Evolutionary conservation across 1,284 basidiomycete genomes (phyloP).

Genomic region (Mycosarcoma mackinlayi): DNA sequence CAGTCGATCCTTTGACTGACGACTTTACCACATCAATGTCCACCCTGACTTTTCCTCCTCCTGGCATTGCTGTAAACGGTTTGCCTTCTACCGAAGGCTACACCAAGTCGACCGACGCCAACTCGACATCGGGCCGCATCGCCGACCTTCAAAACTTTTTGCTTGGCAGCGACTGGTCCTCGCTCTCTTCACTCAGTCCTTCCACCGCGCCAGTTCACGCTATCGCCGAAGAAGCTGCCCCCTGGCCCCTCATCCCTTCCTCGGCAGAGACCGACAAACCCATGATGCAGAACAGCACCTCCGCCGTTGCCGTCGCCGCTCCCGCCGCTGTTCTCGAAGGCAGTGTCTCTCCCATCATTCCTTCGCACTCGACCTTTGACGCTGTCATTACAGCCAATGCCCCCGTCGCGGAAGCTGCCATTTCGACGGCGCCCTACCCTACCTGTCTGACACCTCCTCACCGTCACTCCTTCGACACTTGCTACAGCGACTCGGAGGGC

Average conservation of each 20-base stretch:
- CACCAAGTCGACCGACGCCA: constrained; percentile 21
- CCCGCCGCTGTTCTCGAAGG: not conserved
- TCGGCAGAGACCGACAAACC: constrained; percentile 25
- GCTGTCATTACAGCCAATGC: not conserved
- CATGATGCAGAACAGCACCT: not conserved
- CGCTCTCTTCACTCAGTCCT: constrained; percentile 38
- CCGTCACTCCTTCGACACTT: constrained; percentile 39
- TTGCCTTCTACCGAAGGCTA: constrained; percentile 22
- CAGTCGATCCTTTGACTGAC: constrained; percentile 20
- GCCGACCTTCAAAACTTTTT: constrained; percentile 44
- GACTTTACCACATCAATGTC: constrained; percentile 24
- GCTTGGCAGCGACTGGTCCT: constrained; percentile 41
- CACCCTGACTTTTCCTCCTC: constrained; percentile 15
- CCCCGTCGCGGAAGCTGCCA: not conserved
- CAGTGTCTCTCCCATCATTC: not conserved
- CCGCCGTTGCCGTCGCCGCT: not conserved
- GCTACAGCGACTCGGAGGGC: constrained; percentile 41
- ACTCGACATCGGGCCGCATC: constrained; percentile 23
- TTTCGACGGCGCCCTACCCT: constrained; percentile 1
- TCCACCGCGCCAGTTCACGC: constrained; percentile 9
- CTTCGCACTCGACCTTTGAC: not conserved
- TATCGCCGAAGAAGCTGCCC: constrained; percentile 5
- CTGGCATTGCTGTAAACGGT: constrained; percentile 16
- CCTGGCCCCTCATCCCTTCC: constrained; percentile 19
- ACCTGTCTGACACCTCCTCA: constrained; percentile 31